Conservation (phyloP, 805 yeast species). For the Phaffomyces opuntiae region DNA sequence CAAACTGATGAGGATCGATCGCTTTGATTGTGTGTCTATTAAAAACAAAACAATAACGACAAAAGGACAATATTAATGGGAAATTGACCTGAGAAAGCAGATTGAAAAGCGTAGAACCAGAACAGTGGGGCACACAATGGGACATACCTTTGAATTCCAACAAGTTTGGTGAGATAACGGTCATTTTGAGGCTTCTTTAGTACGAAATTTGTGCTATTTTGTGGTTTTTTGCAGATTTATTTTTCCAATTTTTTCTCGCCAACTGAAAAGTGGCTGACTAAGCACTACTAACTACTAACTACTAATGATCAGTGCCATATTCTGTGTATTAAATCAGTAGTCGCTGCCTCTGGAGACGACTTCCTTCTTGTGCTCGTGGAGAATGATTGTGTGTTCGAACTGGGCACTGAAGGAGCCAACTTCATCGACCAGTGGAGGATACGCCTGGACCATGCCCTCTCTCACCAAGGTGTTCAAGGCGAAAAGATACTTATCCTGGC, state of each 20-base stretch:
- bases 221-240: background rate
- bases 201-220: background rate
- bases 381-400: constrained; percentile 85
- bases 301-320: background rate
- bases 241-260: background rate
- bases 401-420: constrained; percentile 93
- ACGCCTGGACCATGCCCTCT: constrained; percentile 84
- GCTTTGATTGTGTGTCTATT: background rate
- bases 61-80: no score
- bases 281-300: background rate
- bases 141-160: constrained; percentile 76
- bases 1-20: background rate
- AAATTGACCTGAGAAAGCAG: no score
- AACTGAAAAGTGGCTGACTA: background rate
- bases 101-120: no score
- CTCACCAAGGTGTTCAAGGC: constrained; percentile 82
- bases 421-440: constrained; percentile 85
- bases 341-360: constrained; percentile 95
- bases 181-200: constrained; percentile 10
- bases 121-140: background rate
- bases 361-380: constrained; percentile 90
- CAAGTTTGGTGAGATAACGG: constrained; percentile 67
- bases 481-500: constrained; percentile 84
- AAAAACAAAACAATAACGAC: background rate
- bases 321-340: constrained; percentile 36